phyloP scores from a whole-genome alignment of 2,329 filamentous ascomycete genomes.

The Aspergillus sp. region DNA sequence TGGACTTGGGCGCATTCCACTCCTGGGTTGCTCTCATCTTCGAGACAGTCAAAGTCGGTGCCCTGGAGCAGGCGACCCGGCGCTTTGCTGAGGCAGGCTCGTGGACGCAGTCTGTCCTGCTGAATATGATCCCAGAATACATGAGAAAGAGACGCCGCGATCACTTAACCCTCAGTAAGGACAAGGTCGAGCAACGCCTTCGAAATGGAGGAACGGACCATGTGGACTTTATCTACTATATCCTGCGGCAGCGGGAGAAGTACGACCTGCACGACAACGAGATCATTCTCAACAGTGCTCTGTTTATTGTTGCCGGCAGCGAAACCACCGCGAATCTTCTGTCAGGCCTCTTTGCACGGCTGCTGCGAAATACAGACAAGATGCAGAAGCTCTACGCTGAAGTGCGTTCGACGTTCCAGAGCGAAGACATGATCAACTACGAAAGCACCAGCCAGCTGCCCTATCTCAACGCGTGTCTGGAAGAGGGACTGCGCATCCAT shows the following conservation, averaged over 20 bases:
- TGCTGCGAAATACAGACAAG: conserved; percentile 5
- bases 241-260: background rate
- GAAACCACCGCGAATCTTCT: conserved; percentile 8
- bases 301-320: conserved; percentile 11
- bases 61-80: background rate
- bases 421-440: background rate
- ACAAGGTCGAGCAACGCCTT: background rate
- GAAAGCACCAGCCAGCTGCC: background rate
- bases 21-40: conserved; percentile 6
- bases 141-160: background rate
- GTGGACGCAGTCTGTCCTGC: background rate
- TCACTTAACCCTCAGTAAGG: background rate
- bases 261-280: background rate
- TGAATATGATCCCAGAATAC: background rate
- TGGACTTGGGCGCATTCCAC: conserved; percentile 4
- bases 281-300: conserved; percentile 8
- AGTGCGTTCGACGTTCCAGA: conserved; percentile 2
- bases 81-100: background rate
- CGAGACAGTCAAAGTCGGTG: background rate
- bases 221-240: conserved; percentile 8
- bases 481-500: conserved; percentile 13
- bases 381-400: background rate
- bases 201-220: background rate
- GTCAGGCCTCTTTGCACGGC: background rate
- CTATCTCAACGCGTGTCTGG: conserved; percentile 10